Percentiles rank a stretch among this genome's conserved stretches.
Evolutionary conservation across 2,329 filamentous ascomycete genomes (phyloP).

Genomic region (Fusarium papillatum): DNA sequence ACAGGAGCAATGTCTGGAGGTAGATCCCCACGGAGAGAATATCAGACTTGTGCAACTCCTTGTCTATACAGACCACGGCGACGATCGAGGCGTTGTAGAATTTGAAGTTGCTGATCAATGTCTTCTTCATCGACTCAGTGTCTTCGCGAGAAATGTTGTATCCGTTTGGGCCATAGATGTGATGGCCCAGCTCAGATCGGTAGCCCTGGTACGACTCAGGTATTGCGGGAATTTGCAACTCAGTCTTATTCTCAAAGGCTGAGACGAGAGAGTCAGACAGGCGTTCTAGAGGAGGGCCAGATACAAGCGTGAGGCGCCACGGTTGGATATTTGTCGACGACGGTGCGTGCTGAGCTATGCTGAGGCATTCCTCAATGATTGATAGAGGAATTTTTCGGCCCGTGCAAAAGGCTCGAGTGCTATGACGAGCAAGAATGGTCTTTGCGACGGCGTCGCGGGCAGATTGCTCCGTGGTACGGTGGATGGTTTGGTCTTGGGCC

Average conservation of each 20-base stretch:
- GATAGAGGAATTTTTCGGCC: slow-evolving; percentile 2
- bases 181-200: slow-evolving; percentile 27
- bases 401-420: slow-evolving; percentile 19
- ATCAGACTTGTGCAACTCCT: slow-evolving; percentile 4
- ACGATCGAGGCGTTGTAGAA: slow-evolving; percentile 34
- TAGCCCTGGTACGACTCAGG: slow-evolving; percentile 23
- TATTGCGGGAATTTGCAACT: slow-evolving; percentile 1
- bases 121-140: slow-evolving; percentile 10
- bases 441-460: slow-evolving; percentile 2
- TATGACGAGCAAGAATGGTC: slow-evolving; percentile 7
- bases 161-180: slow-evolving; percentile 28
- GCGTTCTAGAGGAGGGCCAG: slow-evolving; percentile 5
- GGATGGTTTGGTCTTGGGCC: slow-evolving; percentile 6
- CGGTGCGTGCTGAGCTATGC: slow-evolving; percentile 19
- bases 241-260: neutral
- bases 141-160: slow-evolving; percentile 27
- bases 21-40: slow-evolving; percentile 30
- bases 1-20: slow-evolving; percentile 29
- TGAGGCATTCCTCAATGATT: slow-evolving; percentile 12
- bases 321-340: slow-evolving; percentile 27
- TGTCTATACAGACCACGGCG: slow-evolving; percentile 24
- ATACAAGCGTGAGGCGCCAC: slow-evolving; percentile 14
- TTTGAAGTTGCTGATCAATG: slow-evolving; percentile 24
- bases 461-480: neutral
- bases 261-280: neutral